A percentile compares a stretch with the other conserved stretches of the same genome.
phyloP scores from a whole-genome alignment of 768 basidiomycete species.

The Royoungia palumana region DNA sequence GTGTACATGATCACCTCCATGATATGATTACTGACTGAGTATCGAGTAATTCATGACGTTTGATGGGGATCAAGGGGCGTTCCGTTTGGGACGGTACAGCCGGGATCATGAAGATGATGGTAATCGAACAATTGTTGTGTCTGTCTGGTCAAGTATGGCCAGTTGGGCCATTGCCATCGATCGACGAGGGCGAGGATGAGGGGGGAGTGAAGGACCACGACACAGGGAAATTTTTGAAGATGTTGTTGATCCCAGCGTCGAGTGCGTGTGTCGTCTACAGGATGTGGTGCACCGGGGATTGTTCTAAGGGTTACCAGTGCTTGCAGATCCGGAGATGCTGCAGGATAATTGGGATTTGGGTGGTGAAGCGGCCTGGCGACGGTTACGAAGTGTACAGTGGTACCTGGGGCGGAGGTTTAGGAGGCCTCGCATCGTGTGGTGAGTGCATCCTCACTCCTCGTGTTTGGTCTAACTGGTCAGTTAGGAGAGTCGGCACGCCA shows the following conservation, averaged over 20 bases:
- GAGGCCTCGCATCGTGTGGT: slow-evolving; percentile 50
- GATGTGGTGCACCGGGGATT: too few relatives aligned
- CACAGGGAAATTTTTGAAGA: slow-evolving; percentile 54
- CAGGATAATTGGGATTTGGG: slow-evolving; percentile 54
- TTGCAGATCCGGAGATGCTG: slow-evolving; percentile 52
- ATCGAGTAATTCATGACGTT: too few relatives aligned
- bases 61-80: slow-evolving; percentile 78
- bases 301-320: too few relatives aligned
- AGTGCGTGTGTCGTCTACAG: slow-evolving; percentile 57
- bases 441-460: slow-evolving; percentile 9
- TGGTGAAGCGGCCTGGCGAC: slow-evolving; percentile 57
- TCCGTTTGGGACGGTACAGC: slow-evolving; percentile 53
- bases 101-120: too few relatives aligned
- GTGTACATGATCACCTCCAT: slow-evolving; percentile 18
- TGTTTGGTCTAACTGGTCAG: background rate
- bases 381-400: slow-evolving; percentile 50
- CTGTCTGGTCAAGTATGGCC: slow-evolving; percentile 57
- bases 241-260: slow-evolving; percentile 66
- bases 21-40: background rate
- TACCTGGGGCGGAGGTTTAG: slow-evolving; percentile 56
- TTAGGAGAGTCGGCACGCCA: slow-evolving; percentile 40
- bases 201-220: slow-evolving; percentile 28
- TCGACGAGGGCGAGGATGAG: too few relatives aligned
- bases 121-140: slow-evolving; percentile 78
- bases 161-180: background rate